Conservation (phyloP, 1,284 basidiomycete genomes). For the Irpex sp. region DNA sequence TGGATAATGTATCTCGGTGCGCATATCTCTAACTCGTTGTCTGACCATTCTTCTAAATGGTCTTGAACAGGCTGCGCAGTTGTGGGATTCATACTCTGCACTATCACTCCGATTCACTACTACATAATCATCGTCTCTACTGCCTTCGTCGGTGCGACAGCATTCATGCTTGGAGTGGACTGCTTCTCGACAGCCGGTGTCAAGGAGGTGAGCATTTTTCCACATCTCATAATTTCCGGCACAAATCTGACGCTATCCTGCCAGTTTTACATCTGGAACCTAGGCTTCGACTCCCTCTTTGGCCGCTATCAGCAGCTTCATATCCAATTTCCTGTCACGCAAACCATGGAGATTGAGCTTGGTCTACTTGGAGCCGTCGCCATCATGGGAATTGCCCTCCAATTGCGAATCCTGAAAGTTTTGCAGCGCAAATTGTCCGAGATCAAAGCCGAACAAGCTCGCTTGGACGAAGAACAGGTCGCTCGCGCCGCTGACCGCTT, state of each 20-base stretch:
- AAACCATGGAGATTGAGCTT: constrained; percentile 92
- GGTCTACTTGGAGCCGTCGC: constrained; percentile 81
- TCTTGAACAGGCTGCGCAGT: constrained; percentile 31
- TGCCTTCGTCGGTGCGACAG: constrained; percentile 87
- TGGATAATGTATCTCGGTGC: constrained; percentile 87
- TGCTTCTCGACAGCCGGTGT: constrained; percentile 89
- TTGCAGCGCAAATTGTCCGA: constrained; percentile 78
- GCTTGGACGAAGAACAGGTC: constrained; percentile 74
- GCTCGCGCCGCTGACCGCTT: constrained; percentile 72
- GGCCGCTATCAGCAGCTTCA: constrained; percentile 65
- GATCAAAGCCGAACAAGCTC: constrained; percentile 73
- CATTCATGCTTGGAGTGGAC: constrained; percentile 89
- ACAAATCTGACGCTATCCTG: background rate
- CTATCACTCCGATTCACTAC: constrained; percentile 63
- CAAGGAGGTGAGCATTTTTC: constrained; percentile 67
- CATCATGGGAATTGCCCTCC: constrained; percentile 86
- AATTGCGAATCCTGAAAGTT: constrained; percentile 80
- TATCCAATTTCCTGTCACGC: constrained; percentile 79
- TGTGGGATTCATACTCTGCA: constrained; percentile 45
- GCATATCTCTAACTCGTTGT: constrained; percentile 21
- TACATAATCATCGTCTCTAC: constrained; percentile 80
- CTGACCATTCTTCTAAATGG: constrained; percentile 15
- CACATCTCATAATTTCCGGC: background rate
- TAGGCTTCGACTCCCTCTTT: constrained; percentile 81
- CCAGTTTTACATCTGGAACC: constrained; percentile 92